phyloP scores from a whole-genome alignment of 495 filamentous ascomycete species.

The Penicillium odoratum region DNA sequence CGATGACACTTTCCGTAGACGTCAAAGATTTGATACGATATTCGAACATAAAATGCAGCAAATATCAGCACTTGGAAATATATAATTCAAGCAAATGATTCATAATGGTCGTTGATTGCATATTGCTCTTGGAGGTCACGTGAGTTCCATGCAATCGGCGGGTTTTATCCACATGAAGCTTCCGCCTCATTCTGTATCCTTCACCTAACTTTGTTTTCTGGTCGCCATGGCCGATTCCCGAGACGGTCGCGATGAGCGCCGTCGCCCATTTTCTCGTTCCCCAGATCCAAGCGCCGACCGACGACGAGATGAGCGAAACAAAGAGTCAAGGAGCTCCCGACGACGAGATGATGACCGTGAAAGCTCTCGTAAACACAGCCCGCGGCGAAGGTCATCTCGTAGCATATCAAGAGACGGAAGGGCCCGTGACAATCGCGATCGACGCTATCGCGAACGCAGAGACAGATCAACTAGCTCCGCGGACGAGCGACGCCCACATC shows the following conservation, averaged over 20 bases:
- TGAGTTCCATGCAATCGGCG: background rate
- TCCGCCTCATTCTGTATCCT: background rate
- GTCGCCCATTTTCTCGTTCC: constrained; percentile 24
- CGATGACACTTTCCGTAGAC: too few species aligned
- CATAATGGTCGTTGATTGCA: too few species aligned
- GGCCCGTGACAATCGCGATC: constrained; percentile 24
- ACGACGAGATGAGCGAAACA: constrained; percentile 27
- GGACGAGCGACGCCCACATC: constrained; percentile 31
- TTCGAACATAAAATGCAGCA: too few species aligned
- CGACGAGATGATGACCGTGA: constrained; percentile 31
- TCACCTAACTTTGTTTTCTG: background rate
- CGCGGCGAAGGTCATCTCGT: constrained; percentile 32
- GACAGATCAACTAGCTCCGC: constrained; percentile 25
- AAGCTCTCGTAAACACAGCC: constrained; percentile 32
- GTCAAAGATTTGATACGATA: too few species aligned
- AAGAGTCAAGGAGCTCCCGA: constrained; percentile 30
- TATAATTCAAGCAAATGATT: too few species aligned
- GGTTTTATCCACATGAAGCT: background rate
- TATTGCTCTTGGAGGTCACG: background rate
- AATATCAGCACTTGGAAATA: too few species aligned
- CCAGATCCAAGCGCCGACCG: constrained; percentile 26
- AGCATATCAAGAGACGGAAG: constrained; percentile 27
- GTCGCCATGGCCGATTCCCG: constrained; percentile 25
- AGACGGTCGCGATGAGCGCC: constrained; percentile 18
- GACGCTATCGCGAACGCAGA: constrained; percentile 28